Evolutionary conservation across 2,329 filamentous ascomycete species (phyloP), one percentile per base, ranked within the genome.

Genomic region (Colletotrichum salicis): DNA sequence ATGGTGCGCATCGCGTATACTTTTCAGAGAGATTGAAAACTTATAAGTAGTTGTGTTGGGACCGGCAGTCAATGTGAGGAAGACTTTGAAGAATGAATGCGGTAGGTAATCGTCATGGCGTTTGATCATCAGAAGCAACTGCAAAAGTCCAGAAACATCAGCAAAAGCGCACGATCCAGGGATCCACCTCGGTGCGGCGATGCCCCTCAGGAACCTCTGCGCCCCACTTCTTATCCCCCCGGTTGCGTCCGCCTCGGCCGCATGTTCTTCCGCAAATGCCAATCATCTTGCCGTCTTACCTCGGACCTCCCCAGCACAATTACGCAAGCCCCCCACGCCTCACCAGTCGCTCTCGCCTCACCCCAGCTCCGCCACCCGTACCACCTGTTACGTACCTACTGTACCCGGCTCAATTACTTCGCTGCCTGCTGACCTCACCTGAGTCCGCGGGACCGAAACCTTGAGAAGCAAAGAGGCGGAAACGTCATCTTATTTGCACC

Each of bases 251-350:
- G 59, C n/a, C 4, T 54, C 69, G 69, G 69, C 12, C 7, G 22
- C 13, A 71, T 33, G 24, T 71, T 71, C 33, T 31, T 48, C 69
- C 69, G 65, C 1, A 0, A 52, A 0, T n/a, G n/a, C 65, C 69
- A 69, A 69, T 69, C 33, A 60, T 1, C 2, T 7, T 10, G 4
- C 2, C 2, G 3, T 7, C 51, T 13, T 8, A 12, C 61, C 27
- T 19, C n/a, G 45, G 5, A 11, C 10, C 41, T 8, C n/a, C 8
- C 15, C 7, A 29, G 27, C 24, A 61, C 24, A 71, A 71, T 68
- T 71, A 71, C 69, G 64, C 69, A 71, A 71, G 57, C 19, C 64
- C 55, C 60, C 54, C 62, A 60, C 55, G 54, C 62, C 67, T 45
- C 57, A 24, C 57, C 5, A 1, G 6, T 3, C 27, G 33, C 33